These are phyloP conservation scores for Ganoderma lucidum DNA, from an alignment of 1,284 basidiomycete species.

Conservation along the genomic window DNA sequence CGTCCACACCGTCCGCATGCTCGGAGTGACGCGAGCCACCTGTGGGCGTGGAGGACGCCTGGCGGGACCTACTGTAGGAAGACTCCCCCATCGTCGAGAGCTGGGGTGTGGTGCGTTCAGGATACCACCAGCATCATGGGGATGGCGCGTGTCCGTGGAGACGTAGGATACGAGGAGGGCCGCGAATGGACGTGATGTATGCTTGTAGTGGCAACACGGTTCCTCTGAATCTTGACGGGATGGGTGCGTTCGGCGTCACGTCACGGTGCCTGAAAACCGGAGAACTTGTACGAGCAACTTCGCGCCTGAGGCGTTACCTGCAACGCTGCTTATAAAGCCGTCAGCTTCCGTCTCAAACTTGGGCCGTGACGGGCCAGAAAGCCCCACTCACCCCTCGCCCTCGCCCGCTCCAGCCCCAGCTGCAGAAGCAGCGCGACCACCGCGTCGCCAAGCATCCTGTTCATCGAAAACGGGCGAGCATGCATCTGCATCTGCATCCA, in stretches of 20 bases:
- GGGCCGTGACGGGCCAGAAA: not conserved
- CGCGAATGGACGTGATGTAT: not conserved
- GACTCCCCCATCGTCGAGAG: not conserved
- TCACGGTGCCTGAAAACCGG: not conserved
- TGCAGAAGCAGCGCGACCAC: not conserved
- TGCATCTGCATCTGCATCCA: not conserved
- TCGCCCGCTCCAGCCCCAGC: not conserved
- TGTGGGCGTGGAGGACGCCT: not conserved
- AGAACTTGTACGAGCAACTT: not conserved
- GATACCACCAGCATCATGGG: not conserved
- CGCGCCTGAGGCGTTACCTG: not conserved
- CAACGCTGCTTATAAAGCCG: not conserved
- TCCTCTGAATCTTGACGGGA: not conserved
- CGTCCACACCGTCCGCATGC: not conserved
- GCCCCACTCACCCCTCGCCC: not conserved
- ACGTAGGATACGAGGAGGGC: not conserved
- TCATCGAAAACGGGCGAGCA: not conserved
- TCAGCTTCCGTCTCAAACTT: not conserved
- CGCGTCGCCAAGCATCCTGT: not conserved
- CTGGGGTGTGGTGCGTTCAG: not conserved
- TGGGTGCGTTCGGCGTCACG: no score
- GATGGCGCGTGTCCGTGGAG: not conserved
- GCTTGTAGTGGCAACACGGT: not conserved
- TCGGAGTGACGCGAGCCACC: not conserved
- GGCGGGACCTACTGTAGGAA: not conserved